Conservation (phyloP, 1,284 basidiomycete species). For the Malassezia vespertilionis region DNA sequence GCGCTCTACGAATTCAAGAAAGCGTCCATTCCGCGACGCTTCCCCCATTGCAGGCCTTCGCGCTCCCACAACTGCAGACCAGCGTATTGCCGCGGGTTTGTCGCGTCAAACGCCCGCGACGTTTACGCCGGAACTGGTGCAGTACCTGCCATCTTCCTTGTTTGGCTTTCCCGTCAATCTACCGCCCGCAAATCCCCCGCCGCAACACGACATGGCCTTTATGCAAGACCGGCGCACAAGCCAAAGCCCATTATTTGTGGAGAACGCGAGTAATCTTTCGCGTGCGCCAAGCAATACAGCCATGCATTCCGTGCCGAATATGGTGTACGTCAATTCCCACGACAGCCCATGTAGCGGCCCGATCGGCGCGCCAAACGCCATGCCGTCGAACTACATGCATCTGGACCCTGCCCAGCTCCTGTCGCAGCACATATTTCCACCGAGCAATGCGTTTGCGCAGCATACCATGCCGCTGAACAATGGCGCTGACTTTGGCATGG, state of each 20-base stretch:
- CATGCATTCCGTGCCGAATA: too few relatives aligned
- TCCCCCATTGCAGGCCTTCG: constrained; percentile 31
- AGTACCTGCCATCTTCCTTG: constrained; percentile 25
- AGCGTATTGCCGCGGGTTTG: constrained; percentile 42
- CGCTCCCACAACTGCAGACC: constrained; percentile 35
- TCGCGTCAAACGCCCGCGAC: constrained; percentile 35
- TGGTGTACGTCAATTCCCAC: not conserved
- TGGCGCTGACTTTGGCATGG: too few relatives aligned
- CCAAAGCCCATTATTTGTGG: too few relatives aligned
- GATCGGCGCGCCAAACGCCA: not conserved
- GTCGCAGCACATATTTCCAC: not conserved
- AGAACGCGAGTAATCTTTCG: too few relatives aligned
- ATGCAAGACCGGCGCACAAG: too few relatives aligned
- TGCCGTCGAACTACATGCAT: constrained; percentile 9
- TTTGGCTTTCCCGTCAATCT: constrained; percentile 36
- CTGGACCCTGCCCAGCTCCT: constrained; percentile 11
- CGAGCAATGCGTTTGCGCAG: not conserved
- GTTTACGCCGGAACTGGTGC: constrained; percentile 19
- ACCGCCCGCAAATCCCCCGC: not conserved
- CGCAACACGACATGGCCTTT: too few relatives aligned
- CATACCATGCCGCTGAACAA: not conserved
- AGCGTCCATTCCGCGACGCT: constrained; percentile 36
- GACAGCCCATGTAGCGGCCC: not conserved
- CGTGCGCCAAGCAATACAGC: too few relatives aligned
- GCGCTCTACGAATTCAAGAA: constrained; percentile 13